Evolutionary conservation across 1,284 basidiomycete genomes (phyloP).

Genomic region (Ceratobasidium theobromae): DNA sequence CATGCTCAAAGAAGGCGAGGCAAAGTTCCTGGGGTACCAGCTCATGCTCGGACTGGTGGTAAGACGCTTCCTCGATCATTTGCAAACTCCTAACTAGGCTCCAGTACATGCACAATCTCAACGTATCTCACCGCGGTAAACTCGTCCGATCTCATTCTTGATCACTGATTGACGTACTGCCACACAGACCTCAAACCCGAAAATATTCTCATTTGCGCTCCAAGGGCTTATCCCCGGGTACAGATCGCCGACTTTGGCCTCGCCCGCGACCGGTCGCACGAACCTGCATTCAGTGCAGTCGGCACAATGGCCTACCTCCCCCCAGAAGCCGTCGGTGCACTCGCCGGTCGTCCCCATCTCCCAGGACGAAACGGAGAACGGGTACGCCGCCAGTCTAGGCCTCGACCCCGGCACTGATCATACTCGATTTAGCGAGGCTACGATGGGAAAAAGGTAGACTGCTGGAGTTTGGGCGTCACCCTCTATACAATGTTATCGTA

Average conservation of each 20-base stretch:
- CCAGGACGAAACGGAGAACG: not conserved
- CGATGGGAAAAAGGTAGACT: slow-evolving; percentile 76
- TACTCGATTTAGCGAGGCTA: slow-evolving; percentile 59
- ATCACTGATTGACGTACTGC: slow-evolving; percentile 7
- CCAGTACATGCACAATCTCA: slow-evolving; percentile 69
- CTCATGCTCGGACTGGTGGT: slow-evolving; percentile 61
- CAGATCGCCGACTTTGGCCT: slow-evolving; percentile 86
- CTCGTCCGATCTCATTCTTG: slow-evolving; percentile 35
- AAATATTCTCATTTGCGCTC: slow-evolving; percentile 74
- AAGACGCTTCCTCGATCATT: not conserved
- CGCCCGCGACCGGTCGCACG: slow-evolving; percentile 73
- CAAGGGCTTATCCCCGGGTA: slow-evolving; percentile 77
- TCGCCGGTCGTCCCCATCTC: slow-evolving; percentile 51
- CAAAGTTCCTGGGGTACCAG: slow-evolving; percentile 82
- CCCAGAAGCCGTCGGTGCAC: slow-evolving; percentile 74
- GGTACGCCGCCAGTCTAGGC: not conserved
- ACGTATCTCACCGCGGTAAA: slow-evolving; percentile 78
- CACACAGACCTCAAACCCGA: slow-evolving; percentile 60
- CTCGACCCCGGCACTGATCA: not conserved
- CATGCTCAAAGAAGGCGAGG: slow-evolving; percentile 69
- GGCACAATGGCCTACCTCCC: slow-evolving; percentile 84
- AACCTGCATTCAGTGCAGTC: slow-evolving; percentile 63
- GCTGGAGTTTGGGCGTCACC: slow-evolving; percentile 79
- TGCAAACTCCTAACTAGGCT: not conserved
- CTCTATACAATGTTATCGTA: slow-evolving; percentile 80